phyloP scores from a whole-genome alignment of 163 green algal species.

The Chlorella variabilis region DNA sequence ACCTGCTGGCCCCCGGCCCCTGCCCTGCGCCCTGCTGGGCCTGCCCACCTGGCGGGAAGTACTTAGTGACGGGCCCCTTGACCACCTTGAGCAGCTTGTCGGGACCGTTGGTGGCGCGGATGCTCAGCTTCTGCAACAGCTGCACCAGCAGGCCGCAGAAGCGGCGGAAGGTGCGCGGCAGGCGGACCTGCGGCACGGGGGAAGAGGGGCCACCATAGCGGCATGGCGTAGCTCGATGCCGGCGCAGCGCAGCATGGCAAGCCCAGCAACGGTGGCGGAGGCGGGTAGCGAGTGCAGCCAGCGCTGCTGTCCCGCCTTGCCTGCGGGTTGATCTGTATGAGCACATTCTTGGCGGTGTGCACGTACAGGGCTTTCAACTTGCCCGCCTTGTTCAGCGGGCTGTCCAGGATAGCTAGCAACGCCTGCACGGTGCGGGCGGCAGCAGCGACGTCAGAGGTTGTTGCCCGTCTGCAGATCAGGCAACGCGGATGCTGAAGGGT shows the following conservation, averaged over 20 bases:
- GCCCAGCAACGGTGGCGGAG: not conserved
- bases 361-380: slow-evolving; percentile 93
- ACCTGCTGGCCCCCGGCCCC: no score
- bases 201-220: no score
- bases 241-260: not conserved
- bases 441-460: not conserved
- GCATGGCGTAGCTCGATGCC: slow-evolving; percentile 48
- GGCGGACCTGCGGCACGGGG: no score
- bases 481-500: not conserved
- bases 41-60: slow-evolving; percentile 76
- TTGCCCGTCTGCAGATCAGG: no score
- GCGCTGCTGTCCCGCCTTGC: slow-evolving; percentile 26
- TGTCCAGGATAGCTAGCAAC: slow-evolving; percentile 95
- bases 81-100: slow-evolving; percentile 97
- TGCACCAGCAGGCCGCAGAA: slow-evolving; percentile 98
- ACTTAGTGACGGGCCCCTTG: slow-evolving; percentile 95
- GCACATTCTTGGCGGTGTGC: slow-evolving; percentile 91
- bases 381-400: slow-evolving; percentile 95
- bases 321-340: slow-evolving; percentile 94
- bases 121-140: slow-evolving; percentile 98
- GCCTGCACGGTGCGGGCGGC: slow-evolving; percentile 60
- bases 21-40: no score
- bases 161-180: slow-evolving; percentile 95
- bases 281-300: no score
- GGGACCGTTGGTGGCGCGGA: slow-evolving; percentile 93